Evolutionary conservation across 805 yeast genomes (phyloP), one percentile per base, ranked within the genome.

Genomic region (Jamesozyma rosinii): DNA sequence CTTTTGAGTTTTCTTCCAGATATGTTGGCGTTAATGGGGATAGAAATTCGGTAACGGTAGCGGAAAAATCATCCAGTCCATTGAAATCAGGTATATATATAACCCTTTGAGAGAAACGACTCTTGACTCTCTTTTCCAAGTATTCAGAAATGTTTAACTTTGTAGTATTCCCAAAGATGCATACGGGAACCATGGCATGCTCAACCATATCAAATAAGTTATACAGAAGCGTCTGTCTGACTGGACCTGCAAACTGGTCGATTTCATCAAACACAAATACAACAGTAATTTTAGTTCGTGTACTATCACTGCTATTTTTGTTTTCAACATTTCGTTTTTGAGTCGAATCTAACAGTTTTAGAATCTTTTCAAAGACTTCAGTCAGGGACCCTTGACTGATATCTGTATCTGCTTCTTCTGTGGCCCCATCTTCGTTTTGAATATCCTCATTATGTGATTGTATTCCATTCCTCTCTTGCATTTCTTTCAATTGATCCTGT

Each of bases 191-290:
- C 17, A 77, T 71, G 37, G 77, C 67, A 44, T 66, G 72, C 56
- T 87, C 95, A 1, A 95, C 79, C 53, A 89, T 69, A 54, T 92
- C 97, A 58, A 92, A 84, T 36, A 92, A 65, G 53, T 89, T 90
- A 59, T 92, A 92, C 4, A 92, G 64, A 40, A 92, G 67, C 0
- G 95, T 83, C 60, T 92, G 98, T 49, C 85, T 80, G 13, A 74
- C 70, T 44, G 76, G 79, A 11, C 69, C 67, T 0, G 95, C 81
- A 64, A 82, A 92, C 32, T 71, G 68, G 43, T 92, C 97, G 44
- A 90, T 75, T 53, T 89, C 95, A 44, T 92, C 97, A 44, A 92
- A 75, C 2, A 87, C 64, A 52, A 92, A 81, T 0, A 92, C 65
- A 3, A 92, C 74, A 0, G 95, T 76, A 20, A 79, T 67, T 33